Base-by-base conservation (phyloP, 345 rosid genomes). In the Eucalyptus caleyi region DNA sequence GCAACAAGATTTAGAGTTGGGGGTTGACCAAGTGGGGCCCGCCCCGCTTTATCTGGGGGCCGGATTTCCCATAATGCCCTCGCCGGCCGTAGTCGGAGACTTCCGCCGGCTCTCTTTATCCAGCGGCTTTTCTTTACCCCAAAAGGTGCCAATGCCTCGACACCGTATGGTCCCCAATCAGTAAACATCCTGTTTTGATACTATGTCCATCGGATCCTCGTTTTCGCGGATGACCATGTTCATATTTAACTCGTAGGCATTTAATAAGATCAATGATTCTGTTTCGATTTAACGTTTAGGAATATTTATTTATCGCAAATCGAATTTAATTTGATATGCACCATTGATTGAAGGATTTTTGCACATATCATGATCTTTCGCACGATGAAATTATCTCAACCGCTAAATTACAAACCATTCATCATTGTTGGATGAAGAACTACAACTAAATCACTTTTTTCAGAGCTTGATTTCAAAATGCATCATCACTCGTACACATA, bases 261-360 rank as follows among this genome's bases (percentile, higher is more conserved):
- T 16, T 69, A 69, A 32, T 69, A 4, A 16, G 12, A 21, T 34
- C 2, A 6, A 34, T 4, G 24, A 34, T 69, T 65, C 10, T 14
- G 1, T 65, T 62, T n/a, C 5, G 5, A 62, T 62, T 62, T 62
- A 62, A 30, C 1, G 3, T 6, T 60, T 16, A 2, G 1, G 24
- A 51, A 3, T 53, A 53, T 0, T 53, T 53, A 53, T 53, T 0
- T 8, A 56, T 23, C 1, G 1, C 62, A 24, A 9, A 24, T 56
- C 3, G 0, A 56, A 24, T 24, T 0, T 56, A 2, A 56, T 56
- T 56, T 0, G 1, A 23, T 56, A 24, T 23, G 6, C 13, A 23
- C 3, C 13, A 56, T 1, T 56, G 3, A 56, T 56, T 4, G 30
- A 56, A 24, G 13, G 13, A 11, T 24, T 56, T 56, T 5, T 3